Base-by-base conservation (phyloP, 139 green algal species). In the Coccomyxa sp. region DNA sequence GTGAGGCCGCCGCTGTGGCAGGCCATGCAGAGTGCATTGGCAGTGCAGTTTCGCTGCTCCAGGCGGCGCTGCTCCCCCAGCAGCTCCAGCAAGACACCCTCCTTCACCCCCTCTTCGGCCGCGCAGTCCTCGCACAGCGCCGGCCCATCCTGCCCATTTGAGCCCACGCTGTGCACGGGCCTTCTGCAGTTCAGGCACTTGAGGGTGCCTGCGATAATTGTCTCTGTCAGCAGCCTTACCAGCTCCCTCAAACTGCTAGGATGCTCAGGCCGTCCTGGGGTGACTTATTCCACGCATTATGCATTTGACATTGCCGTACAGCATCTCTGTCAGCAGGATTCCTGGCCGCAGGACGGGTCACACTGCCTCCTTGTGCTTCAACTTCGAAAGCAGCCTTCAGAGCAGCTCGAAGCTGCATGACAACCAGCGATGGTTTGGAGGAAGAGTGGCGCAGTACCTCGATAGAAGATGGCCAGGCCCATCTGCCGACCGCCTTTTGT, bases 1-100 rank as follows among this genome's bases (percentile, higher is more conserved):
- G 74, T 38, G 23, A 83, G 32, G 1, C 87, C 90, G 12, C 91
- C 93, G 23, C 81, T 90, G 83, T 96, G 91, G 86, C 93, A 96
- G 27, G 23, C 16, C 58, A 85, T 66, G 85, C 93, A 96, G 15
- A 82, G 81, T 1, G 86, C 76, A 14, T 77, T 14, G 0, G 87
- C 83, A 0, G 59, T 45, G 12, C 76, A 60, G 13, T 84, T 79
- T 18, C 59, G 76, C 13, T 83, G 67, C 58, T 86, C 88, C 13
- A 51, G 45, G 23, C 9, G 58, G 10, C 79, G 59, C n/a, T 81
- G 79, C 27, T 91, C 79, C 23, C 82, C 31, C 25, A 82, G 13
- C 27, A 80, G 28, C 0, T 76, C 38, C 17, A 91, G 9, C 31
- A 87, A 87, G 0, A 79, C 66, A 18, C 81, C 79, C 57, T 81